Base-by-base conservation (phyloP, 805 yeast genomes). In the Saccharomycopsis selenospora region DNA sequence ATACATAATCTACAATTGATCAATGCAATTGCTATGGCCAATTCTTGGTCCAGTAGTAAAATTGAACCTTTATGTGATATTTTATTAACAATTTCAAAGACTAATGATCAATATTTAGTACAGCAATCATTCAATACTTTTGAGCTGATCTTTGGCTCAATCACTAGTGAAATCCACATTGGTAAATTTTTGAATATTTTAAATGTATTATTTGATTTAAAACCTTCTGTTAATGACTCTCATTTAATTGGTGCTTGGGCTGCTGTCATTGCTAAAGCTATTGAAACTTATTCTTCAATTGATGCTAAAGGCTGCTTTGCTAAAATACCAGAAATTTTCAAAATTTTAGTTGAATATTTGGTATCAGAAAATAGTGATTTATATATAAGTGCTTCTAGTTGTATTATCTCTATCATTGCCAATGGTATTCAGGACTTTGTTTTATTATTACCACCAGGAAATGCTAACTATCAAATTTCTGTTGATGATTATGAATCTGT, bases 231-330 rank as follows among this genome's bases (percentile, higher is more conserved):
- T 20, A 84, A 82, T 57, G 98, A 93, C 61, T 72, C 82, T 26
- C 90, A 88, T 62, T 73, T 93, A 56, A 88, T 91, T 2, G 96
- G 95, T 11, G 77, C 96, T 10, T 93, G 99, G 99, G 74, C 89
- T 38, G 96, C 97, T 1, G 95, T 90, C 18, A 76, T 91, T 41
- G 93, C 96, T 6, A 89, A 88, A 59, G 95, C 91, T 42, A 68
- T 77, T 42, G 66, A 74, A 2, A 68, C 83, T 0, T 79, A 76
- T 55, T 65, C 84, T 3, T 64, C 63, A n/a, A 66, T 75, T 40
- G 75, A 77, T 49, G 73, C 80, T 4, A 55, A 67, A 14, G 66
- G 70, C 36, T 79, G 85, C 47, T 61, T 89, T 28, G 56, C 65
- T 26, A 77, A 76, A 55, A 60, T 85, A 5, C 83, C 88, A 7